Percentiles rank a stretch among this genome's conserved stretches.
Evolutionary conservation across 176 grass and related monocot genomes (phyloP).

Genomic region (Oryza glaberrima): DNA sequence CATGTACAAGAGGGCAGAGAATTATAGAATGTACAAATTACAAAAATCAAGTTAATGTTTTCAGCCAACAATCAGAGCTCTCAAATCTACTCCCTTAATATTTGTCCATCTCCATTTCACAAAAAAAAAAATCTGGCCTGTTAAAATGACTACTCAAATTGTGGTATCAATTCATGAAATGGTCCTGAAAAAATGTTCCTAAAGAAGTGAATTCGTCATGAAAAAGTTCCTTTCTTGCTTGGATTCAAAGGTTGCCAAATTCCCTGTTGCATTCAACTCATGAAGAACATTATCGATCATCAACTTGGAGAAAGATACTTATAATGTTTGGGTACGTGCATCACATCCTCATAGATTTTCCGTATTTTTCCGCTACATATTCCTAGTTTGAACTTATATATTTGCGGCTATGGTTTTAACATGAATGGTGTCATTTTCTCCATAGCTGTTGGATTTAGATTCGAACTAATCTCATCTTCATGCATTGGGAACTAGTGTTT

Average conservation of each 20-base stretch:
- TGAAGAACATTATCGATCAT: background rate
- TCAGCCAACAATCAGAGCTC: too few species aligned
- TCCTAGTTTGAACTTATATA: constrained; percentile 5
- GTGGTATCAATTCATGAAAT: background rate
- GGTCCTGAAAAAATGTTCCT: background rate
- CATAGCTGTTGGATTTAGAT: constrained; percentile 31
- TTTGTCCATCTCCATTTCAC: background rate
- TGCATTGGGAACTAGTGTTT: background rate
- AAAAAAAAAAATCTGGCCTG: background rate
- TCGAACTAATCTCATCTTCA: constrained; percentile 44
- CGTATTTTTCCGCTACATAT: background rate
- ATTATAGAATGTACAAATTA: background rate
- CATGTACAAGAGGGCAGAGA: background rate
- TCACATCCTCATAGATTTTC: background rate
- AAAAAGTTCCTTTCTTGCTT: background rate
- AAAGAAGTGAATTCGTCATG: background rate
- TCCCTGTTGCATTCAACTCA: background rate
- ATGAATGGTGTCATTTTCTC: constrained; percentile 27
- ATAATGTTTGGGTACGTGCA: background rate
- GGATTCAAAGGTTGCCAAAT: background rate
- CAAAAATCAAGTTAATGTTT: too few species aligned
- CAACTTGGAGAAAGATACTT: constrained; percentile 21
- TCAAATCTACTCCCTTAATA: background rate
- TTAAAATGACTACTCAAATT: background rate
- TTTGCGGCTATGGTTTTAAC: background rate